phyloP scores from a whole-genome alignment of 1,139 yeast genomes.

The Hyphopichia fennica region DNA sequence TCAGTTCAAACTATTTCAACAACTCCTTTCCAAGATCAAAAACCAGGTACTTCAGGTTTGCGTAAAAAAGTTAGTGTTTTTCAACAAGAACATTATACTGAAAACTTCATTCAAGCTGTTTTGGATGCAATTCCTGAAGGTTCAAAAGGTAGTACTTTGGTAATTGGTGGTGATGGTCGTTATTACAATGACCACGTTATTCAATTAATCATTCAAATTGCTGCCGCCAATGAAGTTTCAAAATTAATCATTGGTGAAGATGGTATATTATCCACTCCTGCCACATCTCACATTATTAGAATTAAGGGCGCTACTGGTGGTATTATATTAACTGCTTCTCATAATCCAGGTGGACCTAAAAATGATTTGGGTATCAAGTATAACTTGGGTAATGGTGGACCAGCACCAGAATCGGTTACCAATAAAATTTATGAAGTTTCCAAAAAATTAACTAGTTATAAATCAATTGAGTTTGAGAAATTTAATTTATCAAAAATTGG shows the following conservation, averaged over 20 bases:
- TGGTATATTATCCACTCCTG: constrained; percentile 93
- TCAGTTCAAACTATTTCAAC: constrained; percentile 46
- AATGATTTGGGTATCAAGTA: constrained; percentile 95
- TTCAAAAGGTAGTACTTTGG: constrained; percentile 67
- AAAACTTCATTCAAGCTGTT: constrained; percentile 89
- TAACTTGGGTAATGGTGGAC: constrained; percentile 94
- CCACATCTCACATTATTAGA: constrained; percentile 90
- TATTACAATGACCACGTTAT: constrained; percentile 82
- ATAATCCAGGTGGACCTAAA: constrained; percentile 97
- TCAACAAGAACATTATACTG: constrained; percentile 80
- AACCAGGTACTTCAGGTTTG: constrained; percentile 97
- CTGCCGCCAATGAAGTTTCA: constrained; percentile 88
- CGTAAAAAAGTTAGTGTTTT: constrained; percentile 89
- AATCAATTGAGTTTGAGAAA: constrained; percentile 53
- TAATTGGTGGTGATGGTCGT: constrained; percentile 97
- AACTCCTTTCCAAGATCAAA: constrained; percentile 84
- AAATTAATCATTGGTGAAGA: constrained; percentile 84
- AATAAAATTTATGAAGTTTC: constrained; percentile 79
- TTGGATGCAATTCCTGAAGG: constrained; percentile 92
- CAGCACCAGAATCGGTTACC: constrained; percentile 97
- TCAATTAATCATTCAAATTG: constrained; percentile 76
- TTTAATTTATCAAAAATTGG: constrained; percentile 68
- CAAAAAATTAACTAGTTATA: constrained; percentile 57
- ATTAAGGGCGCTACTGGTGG: constrained; percentile 85
- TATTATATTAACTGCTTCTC: constrained; percentile 93